These are phyloP conservation scores for Blastocystis sp. DNA, from an alignment of 352 stramenopile species.

Conservation along the genomic window DNA sequence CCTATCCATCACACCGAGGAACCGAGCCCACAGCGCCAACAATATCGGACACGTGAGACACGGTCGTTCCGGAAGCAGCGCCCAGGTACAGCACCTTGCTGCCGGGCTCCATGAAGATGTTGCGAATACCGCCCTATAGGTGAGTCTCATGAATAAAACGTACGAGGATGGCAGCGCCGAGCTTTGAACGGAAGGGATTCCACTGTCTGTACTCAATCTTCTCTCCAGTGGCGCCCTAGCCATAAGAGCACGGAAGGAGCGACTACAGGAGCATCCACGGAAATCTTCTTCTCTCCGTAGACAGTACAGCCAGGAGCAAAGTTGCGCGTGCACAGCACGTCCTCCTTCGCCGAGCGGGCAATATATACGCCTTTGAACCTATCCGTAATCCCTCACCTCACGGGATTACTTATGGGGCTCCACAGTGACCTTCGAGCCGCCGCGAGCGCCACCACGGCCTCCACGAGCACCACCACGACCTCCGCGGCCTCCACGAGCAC, in stretches of 20 bases:
- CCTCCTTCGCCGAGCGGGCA: slow-evolving; percentile 91
- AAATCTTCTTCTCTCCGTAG: slow-evolving; percentile 99
- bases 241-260: slow-evolving; percentile 36
- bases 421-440: slow-evolving; percentile 91
- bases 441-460: slow-evolving; percentile 75
- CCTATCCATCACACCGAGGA: slow-evolving; percentile 62
- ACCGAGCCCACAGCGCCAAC: slow-evolving; percentile 82
- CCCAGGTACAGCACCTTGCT: slow-evolving; percentile 97
- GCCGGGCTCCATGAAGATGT: slow-evolving; percentile 95
- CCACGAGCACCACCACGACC: slow-evolving; percentile 76
- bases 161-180: slow-evolving; percentile 92
- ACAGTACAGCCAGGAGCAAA: slow-evolving; percentile 94
- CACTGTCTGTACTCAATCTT: slow-evolving; percentile 99
- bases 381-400: not conserved
- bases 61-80: slow-evolving; percentile 93
- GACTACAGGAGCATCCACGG: slow-evolving; percentile 80
- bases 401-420: slow-evolving; percentile 84
- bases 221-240: slow-evolving; percentile 79
- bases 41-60: slow-evolving; percentile 98
- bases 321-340: slow-evolving; percentile 96
- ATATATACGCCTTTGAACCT: slow-evolving; percentile 96
- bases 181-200: slow-evolving; percentile 99
- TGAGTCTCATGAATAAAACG: not conserved
- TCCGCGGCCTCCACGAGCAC: slow-evolving; percentile 73
- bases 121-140: slow-evolving; percentile 87